Conservation (phyloP, 2,329 filamentous ascomycete genomes). For the Penicillium crustosum region DNA sequence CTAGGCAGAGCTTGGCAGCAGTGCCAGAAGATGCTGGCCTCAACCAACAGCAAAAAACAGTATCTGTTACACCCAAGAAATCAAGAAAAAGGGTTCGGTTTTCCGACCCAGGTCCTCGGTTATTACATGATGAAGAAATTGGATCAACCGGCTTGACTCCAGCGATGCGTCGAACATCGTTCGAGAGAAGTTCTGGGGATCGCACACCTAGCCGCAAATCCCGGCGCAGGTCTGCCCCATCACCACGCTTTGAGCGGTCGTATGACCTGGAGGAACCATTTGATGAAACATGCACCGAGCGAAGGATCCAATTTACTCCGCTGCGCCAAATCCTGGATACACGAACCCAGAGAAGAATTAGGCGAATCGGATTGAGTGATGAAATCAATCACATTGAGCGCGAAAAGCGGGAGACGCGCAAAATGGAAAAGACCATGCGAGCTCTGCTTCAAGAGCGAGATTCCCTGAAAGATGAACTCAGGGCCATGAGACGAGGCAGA, state of each 20-base stretch:
- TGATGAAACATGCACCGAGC: slow-evolving; percentile 24
- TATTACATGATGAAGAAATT: slow-evolving; percentile 18
- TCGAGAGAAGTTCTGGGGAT: slow-evolving; percentile 28
- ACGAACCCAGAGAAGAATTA: slow-evolving; percentile 45
- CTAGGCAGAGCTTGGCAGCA: slow-evolving; percentile 11
- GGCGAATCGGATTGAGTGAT: slow-evolving; percentile 47
- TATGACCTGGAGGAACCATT: slow-evolving; percentile 25
- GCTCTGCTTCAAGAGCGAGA: slow-evolving; percentile 31
- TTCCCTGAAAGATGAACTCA: slow-evolving; percentile 30
- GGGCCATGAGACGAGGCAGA: slow-evolving; percentile 17
- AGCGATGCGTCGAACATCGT: slow-evolving; percentile 41
- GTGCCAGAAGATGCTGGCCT: not conserved
- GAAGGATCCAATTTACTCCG: slow-evolving; percentile 47
- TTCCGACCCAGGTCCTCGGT: slow-evolving; percentile 42
- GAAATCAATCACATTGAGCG: slow-evolving; percentile 47
- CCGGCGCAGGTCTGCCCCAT: slow-evolving; percentile 40
- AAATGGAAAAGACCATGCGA: slow-evolving; percentile 28
- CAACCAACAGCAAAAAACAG: not conserved
- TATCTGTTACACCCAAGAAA: slow-evolving; percentile 32
- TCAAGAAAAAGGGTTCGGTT: slow-evolving; percentile 47
- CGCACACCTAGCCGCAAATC: slow-evolving; percentile 30
- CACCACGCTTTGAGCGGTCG: slow-evolving; percentile 21
- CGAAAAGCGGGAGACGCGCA: slow-evolving; percentile 36
- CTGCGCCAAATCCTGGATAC: slow-evolving; percentile 45
- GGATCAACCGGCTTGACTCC: slow-evolving; percentile 48